phyloP scores from a whole-genome alignment of 805 yeast genomes.

The Wickerhamomyces strasburgensis region DNA sequence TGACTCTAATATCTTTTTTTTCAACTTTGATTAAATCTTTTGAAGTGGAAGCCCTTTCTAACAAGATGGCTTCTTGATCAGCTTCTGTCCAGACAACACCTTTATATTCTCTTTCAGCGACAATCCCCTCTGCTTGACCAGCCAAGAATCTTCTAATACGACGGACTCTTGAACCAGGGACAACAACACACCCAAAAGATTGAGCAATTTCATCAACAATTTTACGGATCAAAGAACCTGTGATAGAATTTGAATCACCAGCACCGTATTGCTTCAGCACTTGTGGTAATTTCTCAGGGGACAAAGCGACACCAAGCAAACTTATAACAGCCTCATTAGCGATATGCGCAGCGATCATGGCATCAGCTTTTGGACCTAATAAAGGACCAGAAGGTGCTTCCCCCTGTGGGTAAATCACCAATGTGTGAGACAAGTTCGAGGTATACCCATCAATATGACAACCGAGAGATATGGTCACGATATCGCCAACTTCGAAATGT shows the following conservation, averaged over 20 bases:
- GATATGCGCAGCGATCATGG: slow-evolving; percentile 80
- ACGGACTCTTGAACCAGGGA: slow-evolving; percentile 91
- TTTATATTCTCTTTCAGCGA: slow-evolving; percentile 87
- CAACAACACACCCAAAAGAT: slow-evolving; percentile 75
- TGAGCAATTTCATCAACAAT: slow-evolving; percentile 86
- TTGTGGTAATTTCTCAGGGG: slow-evolving; percentile 73
- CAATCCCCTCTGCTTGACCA: slow-evolving; percentile 91
- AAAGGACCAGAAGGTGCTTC: slow-evolving; percentile 69
- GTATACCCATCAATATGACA: slow-evolving; percentile 96
- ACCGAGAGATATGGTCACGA: slow-evolving; percentile 80
- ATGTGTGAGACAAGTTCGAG: slow-evolving; percentile 77
- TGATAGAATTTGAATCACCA: slow-evolving; percentile 37
- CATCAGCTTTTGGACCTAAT: slow-evolving; percentile 82
- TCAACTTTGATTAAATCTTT: slow-evolving; percentile 38
- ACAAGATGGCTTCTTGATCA: slow-evolving; percentile 63
- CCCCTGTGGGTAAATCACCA: slow-evolving; percentile 75
- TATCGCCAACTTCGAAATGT: slow-evolving; percentile 67
- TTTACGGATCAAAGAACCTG: slow-evolving; percentile 65
- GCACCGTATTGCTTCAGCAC: slow-evolving; percentile 32
- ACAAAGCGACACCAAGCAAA: slow-evolving; percentile 63
- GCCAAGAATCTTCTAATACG: slow-evolving; percentile 89
- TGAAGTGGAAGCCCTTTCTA: slow-evolving; percentile 36
- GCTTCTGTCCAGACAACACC: slow-evolving; percentile 87
- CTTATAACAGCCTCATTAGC: slow-evolving; percentile 85
- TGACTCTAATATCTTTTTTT: slow-evolving; percentile 30